Evolutionary conservation across 1,139 yeast species (phyloP).

Genomic region (Sugiyamaella sp.): DNA sequence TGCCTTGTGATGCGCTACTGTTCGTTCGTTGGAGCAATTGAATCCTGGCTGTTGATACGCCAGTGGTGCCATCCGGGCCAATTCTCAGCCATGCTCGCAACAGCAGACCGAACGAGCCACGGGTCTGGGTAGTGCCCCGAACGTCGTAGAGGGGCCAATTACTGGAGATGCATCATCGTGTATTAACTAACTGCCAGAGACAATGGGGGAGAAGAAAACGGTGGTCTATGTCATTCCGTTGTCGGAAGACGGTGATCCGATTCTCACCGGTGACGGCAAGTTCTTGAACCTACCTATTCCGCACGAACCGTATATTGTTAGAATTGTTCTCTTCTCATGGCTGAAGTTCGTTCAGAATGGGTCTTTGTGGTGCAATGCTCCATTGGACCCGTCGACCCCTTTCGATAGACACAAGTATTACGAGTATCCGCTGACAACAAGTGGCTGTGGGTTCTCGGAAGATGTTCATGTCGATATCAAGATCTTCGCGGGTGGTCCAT

Average conservation of each 20-base stretch:
- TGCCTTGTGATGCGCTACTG: too few relatives aligned
- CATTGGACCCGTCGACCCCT: slow-evolving; percentile 46
- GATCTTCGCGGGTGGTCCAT: slow-evolving; percentile 78
- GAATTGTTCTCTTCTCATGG: slow-evolving; percentile 73
- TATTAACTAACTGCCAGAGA: slow-evolving; percentile 1
- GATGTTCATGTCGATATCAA: slow-evolving; percentile 65
- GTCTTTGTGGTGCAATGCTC: slow-evolving; percentile 73
- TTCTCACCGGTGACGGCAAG: slow-evolving; percentile 49
- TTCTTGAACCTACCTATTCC: slow-evolving; percentile 60
- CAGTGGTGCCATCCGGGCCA: too few relatives aligned
- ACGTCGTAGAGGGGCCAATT: background rate
- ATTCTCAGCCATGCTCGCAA: too few relatives aligned
- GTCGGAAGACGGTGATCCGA: slow-evolving; percentile 40
- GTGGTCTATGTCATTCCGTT: slow-evolving; percentile 35
- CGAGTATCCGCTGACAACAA: slow-evolving; percentile 47
- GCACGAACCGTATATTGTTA: slow-evolving; percentile 53
- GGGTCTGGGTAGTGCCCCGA: background rate
- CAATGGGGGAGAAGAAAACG: slow-evolving; percentile 5
- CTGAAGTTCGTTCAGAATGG: slow-evolving; percentile 73
- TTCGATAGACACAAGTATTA: slow-evolving; percentile 63
- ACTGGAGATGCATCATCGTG: background rate
- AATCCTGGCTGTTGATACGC: too few relatives aligned
- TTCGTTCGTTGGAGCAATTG: too few relatives aligned
- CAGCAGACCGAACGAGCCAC: background rate
- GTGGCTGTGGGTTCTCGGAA: slow-evolving; percentile 42